A percentile compares a stretch with the other conserved stretches of the same genome.
These are phyloP conservation scores for Didymella keratinophila DNA, from an alignment of 2,329 filamentous ascomycete genomes.

Conservation along the genomic window DNA sequence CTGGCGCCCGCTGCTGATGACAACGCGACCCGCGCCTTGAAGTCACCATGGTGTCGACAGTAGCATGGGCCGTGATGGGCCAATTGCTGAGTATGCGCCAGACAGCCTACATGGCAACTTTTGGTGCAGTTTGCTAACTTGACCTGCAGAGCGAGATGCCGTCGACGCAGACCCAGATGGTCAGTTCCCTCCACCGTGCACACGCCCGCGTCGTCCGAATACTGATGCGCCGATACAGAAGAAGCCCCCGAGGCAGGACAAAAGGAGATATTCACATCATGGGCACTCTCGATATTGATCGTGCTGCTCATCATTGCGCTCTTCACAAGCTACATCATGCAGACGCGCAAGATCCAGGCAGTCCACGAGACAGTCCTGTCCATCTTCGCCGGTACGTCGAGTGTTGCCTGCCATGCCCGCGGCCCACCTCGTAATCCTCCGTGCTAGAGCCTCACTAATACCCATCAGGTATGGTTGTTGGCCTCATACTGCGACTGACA, in stretches of 20 bases:
- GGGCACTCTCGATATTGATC: constrained; percentile 97
- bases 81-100: constrained; percentile 51
- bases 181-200: constrained; percentile 35
- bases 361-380: constrained; percentile 98
- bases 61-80: constrained; percentile 45
- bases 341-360: constrained; percentile 95
- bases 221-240: constrained; percentile 58
- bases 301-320: constrained; percentile 91
- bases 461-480: constrained; percentile 86
- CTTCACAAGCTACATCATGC: constrained; percentile 95
- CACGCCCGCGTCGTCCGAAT: constrained; percentile 24
- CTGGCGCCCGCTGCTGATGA: constrained; percentile 27
- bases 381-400: constrained; percentile 82
- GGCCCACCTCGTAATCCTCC: constrained; percentile 26
- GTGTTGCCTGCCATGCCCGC: constrained; percentile 17
- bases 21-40: constrained; percentile 40
- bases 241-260: constrained; percentile 78
- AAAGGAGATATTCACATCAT: constrained; percentile 95
- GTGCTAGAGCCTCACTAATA: constrained; percentile 36
- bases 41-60: constrained; percentile 50
- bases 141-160: constrained; percentile 53
- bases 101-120: not conserved
- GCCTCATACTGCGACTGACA: constrained; percentile 82
- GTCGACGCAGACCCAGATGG: constrained; percentile 58
- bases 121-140: constrained; percentile 26